A percentile compares a stretch with the other conserved stretches of the same genome.
These are phyloP conservation scores for Kuraishia floccosa DNA, from an alignment of 805 yeast genomes.

Conservation along the genomic window DNA sequence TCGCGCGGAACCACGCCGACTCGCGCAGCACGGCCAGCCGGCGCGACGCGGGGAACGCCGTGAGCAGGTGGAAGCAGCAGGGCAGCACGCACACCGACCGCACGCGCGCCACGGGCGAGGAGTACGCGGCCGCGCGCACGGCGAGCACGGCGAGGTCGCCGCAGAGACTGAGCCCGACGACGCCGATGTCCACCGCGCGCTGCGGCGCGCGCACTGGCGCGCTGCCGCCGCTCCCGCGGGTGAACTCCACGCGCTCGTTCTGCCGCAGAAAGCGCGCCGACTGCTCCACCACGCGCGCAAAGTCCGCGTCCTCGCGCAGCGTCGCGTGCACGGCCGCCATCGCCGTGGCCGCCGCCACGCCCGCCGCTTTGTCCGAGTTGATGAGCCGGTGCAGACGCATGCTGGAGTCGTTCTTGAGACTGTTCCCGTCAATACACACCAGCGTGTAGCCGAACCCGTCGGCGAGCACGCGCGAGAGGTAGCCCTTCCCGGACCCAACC, in stretches of 20 bases:
- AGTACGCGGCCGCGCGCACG: conserved; percentile 5
- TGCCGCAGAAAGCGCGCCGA: not conserved
- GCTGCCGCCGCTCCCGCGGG: too few relatives aligned
- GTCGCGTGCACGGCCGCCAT: not conserved
- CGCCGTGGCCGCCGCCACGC: not conserved
- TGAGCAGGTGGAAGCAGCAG: conserved; percentile 9
- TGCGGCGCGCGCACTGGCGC: too few relatives aligned
- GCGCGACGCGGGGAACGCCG: conserved; percentile 3
- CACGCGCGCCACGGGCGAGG: not conserved
- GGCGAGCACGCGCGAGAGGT: conserved; percentile 12
- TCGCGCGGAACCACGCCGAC: not conserved
- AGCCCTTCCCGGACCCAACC: conserved; percentile 20
- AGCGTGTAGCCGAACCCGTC: conserved; percentile 7
- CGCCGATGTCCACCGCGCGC: conserved; percentile 2
- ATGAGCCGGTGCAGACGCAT: conserved; percentile 11
- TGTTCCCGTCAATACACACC: conserved; percentile 13
- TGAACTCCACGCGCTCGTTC: not conserved
- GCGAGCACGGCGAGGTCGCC: conserved; percentile 13
- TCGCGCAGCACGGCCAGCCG: not conserved
- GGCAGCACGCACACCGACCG: conserved; percentile 6
- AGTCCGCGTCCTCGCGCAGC: not conserved
- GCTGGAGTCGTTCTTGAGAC: conserved; percentile 9
- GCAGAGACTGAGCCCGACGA: conserved; percentile 13
- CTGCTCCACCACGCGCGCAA: not conserved
- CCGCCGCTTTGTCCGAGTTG: not conserved